These are phyloP conservation scores for Cladophialophora chaetospira DNA, from an alignment of 2,329 filamentous ascomycete species.

Conservation along the genomic window DNA sequence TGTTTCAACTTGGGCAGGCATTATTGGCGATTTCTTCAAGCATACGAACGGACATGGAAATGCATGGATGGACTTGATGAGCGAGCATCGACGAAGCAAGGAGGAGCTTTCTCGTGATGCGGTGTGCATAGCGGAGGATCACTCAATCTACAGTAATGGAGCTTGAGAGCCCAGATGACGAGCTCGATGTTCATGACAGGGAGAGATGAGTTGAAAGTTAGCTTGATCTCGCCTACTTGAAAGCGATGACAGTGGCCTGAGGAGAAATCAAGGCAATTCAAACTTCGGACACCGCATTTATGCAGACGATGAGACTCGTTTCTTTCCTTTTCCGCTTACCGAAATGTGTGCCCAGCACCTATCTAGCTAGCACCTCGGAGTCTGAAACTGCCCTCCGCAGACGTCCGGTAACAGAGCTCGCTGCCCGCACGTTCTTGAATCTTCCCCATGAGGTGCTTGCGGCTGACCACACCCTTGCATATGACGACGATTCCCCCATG, in stretches of 20 bases:
- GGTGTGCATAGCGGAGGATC: neutral
- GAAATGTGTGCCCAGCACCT: too few relatives aligned
- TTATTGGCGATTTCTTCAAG: neutral
- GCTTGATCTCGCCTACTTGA: neutral
- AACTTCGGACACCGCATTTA: neutral
- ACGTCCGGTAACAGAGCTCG: too few relatives aligned
- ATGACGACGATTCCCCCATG: neutral
- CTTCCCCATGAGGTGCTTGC: neutral
- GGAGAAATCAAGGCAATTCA: neutral
- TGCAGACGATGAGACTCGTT: neutral
- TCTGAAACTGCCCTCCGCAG: too few relatives aligned
- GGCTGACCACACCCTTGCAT: neutral
- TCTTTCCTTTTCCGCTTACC: too few relatives aligned
- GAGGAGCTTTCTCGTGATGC: constrained; percentile 1
- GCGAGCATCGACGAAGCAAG: neutral
- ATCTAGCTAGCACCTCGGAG: too few relatives aligned
- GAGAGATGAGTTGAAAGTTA: constrained; percentile 1
- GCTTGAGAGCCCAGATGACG: neutral
- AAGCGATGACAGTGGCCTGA: neutral
- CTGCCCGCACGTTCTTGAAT: neutral
- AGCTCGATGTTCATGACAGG: neutral
- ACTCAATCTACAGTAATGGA: neutral
- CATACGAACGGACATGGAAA: neutral
- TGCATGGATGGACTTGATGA: neutral
- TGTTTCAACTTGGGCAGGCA: neutral